Base-by-base conservation (phyloP, 208 protist species). In the Acanthamoeba culbertsoni region DNA sequence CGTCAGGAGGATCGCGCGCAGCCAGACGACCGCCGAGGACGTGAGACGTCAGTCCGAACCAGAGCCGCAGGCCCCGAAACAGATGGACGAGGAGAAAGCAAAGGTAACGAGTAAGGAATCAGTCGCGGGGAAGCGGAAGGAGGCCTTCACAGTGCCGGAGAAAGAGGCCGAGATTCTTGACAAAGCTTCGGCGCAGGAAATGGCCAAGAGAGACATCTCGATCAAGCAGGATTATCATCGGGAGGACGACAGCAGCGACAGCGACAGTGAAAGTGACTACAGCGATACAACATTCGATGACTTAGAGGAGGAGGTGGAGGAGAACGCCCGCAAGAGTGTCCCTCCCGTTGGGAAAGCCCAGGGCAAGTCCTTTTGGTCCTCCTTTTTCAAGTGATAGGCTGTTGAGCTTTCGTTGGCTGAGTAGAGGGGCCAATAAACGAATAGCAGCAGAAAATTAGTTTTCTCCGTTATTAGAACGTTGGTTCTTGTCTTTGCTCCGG, bases 381-480 rank as follows among this genome's bases (percentile, higher is more conserved):
- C 45, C 75, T 62, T 62, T n/a, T 62, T 51, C 75, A 86, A 86
- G 28, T 51, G 73, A 59, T n/a, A n/a, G n/a, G n/a, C n/a, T n/a
- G n/a, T n/a, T n/a, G n/a, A n/a, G n/a, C n/a, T n/a, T n/a, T n/a
- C n/a, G n/a, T n/a, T n/a, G n/a, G n/a, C n/a, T n/a, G n/a, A n/a
- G n/a, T n/a, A n/a, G n/a, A n/a, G n/a, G n/a, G n/a, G n/a, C n/a
- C n/a, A n/a, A n/a, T n/a, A n/a, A n/a, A n/a, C n/a, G n/a, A n/a
- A n/a, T n/a, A n/a, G n/a, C n/a, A n/a, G n/a, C n/a, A n/a, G n/a
- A n/a, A n/a, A n/a, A n/a, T n/a, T n/a, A n/a, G n/a, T n/a, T n/a
- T n/a, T n/a, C n/a, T n/a, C n/a, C n/a, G n/a, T n/a, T n/a, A n/a
- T n/a, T n/a, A n/a, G n/a, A n/a, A n/a, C n/a, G n/a, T n/a, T n/a